phyloP scores from a whole-genome alignment of 306 rosid species.

The Carpinus fangiana region DNA sequence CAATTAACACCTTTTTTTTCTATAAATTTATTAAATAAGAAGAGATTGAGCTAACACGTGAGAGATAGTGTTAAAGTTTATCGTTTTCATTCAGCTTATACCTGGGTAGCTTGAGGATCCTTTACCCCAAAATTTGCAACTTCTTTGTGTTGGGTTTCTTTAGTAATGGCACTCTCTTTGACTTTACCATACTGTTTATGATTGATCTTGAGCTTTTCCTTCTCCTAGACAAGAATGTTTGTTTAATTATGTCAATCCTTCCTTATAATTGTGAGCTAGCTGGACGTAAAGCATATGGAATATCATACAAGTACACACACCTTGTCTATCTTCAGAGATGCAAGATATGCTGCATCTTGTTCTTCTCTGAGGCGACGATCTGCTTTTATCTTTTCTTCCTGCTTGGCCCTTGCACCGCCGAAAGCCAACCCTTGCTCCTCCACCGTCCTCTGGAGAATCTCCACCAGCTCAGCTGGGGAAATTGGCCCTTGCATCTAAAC shows the following conservation, averaged over 20 bases:
- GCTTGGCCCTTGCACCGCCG: slow-evolving; percentile 51
- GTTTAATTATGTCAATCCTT: slow-evolving; percentile 8
- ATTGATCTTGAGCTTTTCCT: slow-evolving; percentile 46
- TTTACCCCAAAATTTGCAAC: slow-evolving; percentile 31
- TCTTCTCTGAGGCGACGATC: slow-evolving; percentile 75
- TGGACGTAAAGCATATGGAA: slow-evolving; percentile 12
- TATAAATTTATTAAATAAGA: too few species aligned
- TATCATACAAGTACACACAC: slow-evolving; percentile 31
- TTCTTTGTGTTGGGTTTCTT: slow-evolving; percentile 41
- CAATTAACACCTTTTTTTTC: neutral
- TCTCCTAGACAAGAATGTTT: slow-evolving; percentile 43
- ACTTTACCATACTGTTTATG: slow-evolving; percentile 27
- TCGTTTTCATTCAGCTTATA: neutral
- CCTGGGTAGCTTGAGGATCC: slow-evolving; percentile 58
- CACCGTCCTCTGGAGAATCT: slow-evolving; percentile 75
- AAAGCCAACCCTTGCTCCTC: slow-evolving; percentile 83
- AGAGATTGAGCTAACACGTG: too few species aligned
- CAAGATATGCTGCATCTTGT: slow-evolving; percentile 76
- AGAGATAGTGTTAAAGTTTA: too few species aligned
- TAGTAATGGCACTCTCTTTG: slow-evolving; percentile 30
- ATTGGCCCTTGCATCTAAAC: slow-evolving; percentile 76
- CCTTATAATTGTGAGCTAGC: neutral
- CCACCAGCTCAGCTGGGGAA: slow-evolving; percentile 77
- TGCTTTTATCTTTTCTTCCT: slow-evolving; percentile 53
- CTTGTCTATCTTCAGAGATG: slow-evolving; percentile 67